A percentile compares a stretch with the other conserved stretches of the same genome.
Conservation (phyloP, 345 rosid genomes). For the Xanthoceras sorbifolium region DNA sequence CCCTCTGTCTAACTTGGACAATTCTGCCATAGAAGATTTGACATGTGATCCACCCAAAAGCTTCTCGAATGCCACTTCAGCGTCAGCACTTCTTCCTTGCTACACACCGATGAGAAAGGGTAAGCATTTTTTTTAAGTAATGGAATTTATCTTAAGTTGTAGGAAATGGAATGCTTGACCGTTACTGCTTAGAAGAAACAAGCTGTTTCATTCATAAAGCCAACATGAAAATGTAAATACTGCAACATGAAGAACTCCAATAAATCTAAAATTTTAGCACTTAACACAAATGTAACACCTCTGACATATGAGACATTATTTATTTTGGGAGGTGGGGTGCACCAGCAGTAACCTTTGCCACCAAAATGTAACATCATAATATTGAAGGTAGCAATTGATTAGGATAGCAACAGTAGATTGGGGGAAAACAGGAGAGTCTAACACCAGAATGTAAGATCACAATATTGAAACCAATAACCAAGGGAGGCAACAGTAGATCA, state of each 20-base stretch:
- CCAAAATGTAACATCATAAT: background rate
- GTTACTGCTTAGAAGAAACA: background rate
- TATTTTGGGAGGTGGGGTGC: background rate
- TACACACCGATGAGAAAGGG: constrained; percentile 33
- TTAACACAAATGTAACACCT: background rate
- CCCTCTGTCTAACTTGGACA: constrained; percentile 72
- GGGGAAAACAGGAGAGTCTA: background rate
- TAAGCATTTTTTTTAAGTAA: constrained; percentile 15
- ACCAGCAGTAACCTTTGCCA: background rate
- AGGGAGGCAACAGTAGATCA: background rate
- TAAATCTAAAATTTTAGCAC: background rate
- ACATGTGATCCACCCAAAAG: constrained; percentile 84
- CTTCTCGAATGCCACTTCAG: constrained; percentile 83
- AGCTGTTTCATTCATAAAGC: background rate
- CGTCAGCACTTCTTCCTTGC: constrained; percentile 86
- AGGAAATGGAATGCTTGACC: background rate
- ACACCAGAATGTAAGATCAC: background rate
- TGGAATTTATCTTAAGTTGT: background rate
- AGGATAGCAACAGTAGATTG: background rate
- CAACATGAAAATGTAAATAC: constrained; percentile 1
- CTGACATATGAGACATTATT: background rate
- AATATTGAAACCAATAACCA: background rate
- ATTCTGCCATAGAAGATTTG: constrained; percentile 72
- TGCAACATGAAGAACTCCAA: background rate
- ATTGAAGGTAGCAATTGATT: background rate